Base-by-base conservation (phyloP, 208 protist species). In the Leishmania tarentolae region DNA sequence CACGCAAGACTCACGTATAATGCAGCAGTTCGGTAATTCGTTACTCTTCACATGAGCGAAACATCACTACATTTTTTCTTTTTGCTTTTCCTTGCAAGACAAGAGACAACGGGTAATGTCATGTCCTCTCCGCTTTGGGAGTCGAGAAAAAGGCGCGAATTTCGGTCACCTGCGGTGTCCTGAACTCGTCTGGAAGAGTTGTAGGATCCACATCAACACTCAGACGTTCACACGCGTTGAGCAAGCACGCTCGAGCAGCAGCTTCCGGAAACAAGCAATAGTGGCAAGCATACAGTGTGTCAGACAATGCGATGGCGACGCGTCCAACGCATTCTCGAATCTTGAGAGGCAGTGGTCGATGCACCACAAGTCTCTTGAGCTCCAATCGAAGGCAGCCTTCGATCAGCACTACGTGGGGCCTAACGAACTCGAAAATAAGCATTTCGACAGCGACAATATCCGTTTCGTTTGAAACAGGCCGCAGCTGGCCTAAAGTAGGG, bases 241-340 rank as follows among this genome's bases (percentile, higher is more conserved):
- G 76, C 75, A 97, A 46, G 37, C 88, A 85, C 3, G 89, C 94
- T 37, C 86, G 70, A 3, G 94, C 92, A 44, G 91, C 79, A 42
- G 76, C 91, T 63, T 95, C 90, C 19, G 94, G 92, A 79, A 88
- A 92, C 19, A 95, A 86, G 81, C 94, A 97, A 63, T 83, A 75
- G 15, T 63, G 70, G 56, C 71, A 86, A 21, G 70, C 57, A 59
- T 97, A 97, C 28, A 95, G 70, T 21, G 75, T 57, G 75, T 91
- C 81, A 44, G 91, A 74, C 24, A 96, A 63, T 19, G 88, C 65
- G 5, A 98, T 78, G 53, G 91, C 87, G 4, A 98, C 74, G 35
- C 82, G 83, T 17, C 88, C 78, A 21, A 95, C 75, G 13, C 84
- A 73, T 57, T 95, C 91, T 13, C 86, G 84, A 65, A 82, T 52